phyloP scores from a whole-genome alignment of 2,329 filamentous ascomycete species.

The Alternaria arbusti region DNA sequence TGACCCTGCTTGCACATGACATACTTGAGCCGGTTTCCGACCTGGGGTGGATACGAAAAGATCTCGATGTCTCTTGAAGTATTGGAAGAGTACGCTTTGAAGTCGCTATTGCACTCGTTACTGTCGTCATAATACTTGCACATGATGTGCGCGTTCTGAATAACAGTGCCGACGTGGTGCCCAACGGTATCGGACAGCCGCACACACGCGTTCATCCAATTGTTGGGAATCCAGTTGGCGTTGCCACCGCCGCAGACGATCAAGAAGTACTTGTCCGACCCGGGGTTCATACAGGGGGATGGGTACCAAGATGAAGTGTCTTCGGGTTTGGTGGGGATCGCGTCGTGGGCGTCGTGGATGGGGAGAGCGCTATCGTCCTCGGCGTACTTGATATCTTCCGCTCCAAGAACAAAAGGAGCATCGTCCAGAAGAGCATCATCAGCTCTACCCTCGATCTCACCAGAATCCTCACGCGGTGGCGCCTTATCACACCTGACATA shows the following conservation, averaged over 20 bases:
- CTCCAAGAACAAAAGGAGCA: neutral
- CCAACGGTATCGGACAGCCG: neutral
- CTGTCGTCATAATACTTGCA: neutral
- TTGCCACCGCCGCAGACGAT: neutral
- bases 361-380: neutral
- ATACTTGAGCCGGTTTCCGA: neutral
- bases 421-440: neutral
- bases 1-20: neutral
- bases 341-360: neutral
- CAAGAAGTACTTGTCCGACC: neutral
- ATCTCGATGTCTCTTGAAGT: neutral
- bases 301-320: neutral
- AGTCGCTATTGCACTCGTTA: neutral
- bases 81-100: neutral
- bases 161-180: neutral
- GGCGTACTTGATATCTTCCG: neutral
- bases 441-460: too few relatives aligned
- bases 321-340: accelerated
- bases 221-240: neutral
- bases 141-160: neutral
- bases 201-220: neutral
- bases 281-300: neutral
- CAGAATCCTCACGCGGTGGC: too few relatives aligned
- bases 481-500: too few relatives aligned
- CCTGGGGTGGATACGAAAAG: neutral